phyloP scores from a whole-genome alignment of 2,329 filamentous ascomycete species.

The Scopulariopsis brevicaulis region DNA sequence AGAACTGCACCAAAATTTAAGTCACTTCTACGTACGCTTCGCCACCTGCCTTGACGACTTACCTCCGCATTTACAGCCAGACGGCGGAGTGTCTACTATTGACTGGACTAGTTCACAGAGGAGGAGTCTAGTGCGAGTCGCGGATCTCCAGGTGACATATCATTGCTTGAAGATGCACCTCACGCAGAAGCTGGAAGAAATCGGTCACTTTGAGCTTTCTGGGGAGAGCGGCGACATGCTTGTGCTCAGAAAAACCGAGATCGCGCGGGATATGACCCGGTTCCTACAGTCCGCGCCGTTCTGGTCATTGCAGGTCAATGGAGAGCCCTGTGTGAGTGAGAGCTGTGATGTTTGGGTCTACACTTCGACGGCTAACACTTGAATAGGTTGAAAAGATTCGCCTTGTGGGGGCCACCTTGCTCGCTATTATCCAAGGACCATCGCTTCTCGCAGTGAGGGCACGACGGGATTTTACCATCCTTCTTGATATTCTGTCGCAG shows the following conservation, averaged over 20 bases:
- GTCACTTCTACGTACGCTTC: slow-evolving; percentile 24
- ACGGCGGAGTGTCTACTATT: slow-evolving; percentile 9
- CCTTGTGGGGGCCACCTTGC: slow-evolving; percentile 22
- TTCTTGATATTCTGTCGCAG: slow-evolving; percentile 26
- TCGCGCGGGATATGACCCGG: slow-evolving; percentile 27
- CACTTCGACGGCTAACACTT: neutral
- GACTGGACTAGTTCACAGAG: slow-evolving; percentile 11
- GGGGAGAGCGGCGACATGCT: slow-evolving; percentile 15
- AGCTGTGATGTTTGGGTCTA: neutral
- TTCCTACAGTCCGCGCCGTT: slow-evolving; percentile 28
- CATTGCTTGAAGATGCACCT: slow-evolving; percentile 30
- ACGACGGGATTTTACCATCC: slow-evolving; percentile 22
- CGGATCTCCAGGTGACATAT: slow-evolving; percentile 26
- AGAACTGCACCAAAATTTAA: slow-evolving; percentile 17
- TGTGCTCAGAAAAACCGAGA: slow-evolving; percentile 25
- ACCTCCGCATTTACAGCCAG: slow-evolving; percentile 21
- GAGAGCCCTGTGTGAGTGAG: slow-evolving; percentile 23
- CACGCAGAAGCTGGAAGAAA: slow-evolving; percentile 20
- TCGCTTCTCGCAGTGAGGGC: slow-evolving; percentile 24
- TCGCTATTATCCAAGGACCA: slow-evolving; percentile 24
- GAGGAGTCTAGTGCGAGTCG: slow-evolving; percentile 24
- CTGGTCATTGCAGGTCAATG: slow-evolving; percentile 26
- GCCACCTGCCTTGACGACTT: slow-evolving; percentile 27
- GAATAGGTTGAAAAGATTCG: slow-evolving; percentile 26
- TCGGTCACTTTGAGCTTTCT: slow-evolving; percentile 15